A percentile compares a stretch with the other conserved stretches of the same genome.
Evolutionary conservation across 139 green algal genomes (phyloP).

Genomic region (Chlorella sp.): DNA sequence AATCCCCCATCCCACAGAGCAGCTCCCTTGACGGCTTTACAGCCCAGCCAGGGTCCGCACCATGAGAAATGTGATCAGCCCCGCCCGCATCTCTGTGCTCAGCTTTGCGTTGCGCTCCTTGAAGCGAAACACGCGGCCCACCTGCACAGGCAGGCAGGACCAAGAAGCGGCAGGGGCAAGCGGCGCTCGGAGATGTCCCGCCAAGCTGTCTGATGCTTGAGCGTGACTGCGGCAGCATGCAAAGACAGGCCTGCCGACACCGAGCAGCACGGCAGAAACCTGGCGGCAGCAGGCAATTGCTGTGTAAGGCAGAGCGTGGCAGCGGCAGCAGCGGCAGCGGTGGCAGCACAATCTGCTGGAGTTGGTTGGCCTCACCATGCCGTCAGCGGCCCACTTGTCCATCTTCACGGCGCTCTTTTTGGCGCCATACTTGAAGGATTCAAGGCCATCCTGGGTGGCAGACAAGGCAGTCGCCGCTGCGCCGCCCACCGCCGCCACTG

Average conservation of each 20-base stretch:
- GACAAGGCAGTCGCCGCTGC: background rate
- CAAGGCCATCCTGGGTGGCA: background rate
- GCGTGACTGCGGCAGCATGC: background rate
- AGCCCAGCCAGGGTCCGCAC: constrained; percentile 3
- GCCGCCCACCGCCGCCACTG: background rate
- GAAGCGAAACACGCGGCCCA: constrained; percentile 71
- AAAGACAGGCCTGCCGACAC: background rate
- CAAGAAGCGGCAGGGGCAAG: background rate
- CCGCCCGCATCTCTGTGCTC: constrained; percentile 72
- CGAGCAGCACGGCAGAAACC: background rate
- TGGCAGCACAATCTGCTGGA: background rate
- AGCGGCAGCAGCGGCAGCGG: background rate
- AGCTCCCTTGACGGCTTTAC: background rate
- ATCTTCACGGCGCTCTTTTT: background rate
- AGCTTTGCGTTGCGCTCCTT: constrained; percentile 63
- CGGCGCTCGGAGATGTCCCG: background rate
- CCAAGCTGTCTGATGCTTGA: background rate
- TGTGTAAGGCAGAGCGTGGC: background rate
- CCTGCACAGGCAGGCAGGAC: constrained; percentile 30
- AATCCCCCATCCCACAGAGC: background rate
- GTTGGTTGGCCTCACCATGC: background rate
- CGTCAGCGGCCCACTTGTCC: constrained; percentile 28
- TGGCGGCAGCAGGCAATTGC: background rate
- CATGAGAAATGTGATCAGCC: constrained; percentile 85
- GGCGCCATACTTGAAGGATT: background rate